Base-by-base conservation (phyloP, 2,329 filamentous ascomycete genomes). In the Monilinia aucupariae region DNA sequence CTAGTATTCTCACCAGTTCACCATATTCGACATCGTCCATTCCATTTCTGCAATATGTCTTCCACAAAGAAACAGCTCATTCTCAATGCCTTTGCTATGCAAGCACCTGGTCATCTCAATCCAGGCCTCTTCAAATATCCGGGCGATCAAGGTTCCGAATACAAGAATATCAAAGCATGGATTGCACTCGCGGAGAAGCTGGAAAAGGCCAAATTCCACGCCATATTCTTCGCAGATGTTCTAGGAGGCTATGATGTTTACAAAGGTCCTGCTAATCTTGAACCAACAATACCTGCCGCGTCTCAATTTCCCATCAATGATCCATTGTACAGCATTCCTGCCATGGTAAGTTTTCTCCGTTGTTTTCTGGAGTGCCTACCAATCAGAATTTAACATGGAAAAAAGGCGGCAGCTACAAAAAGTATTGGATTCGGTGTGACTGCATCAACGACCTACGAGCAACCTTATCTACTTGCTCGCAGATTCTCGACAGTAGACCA, bases 251-350 rank as follows among this genome's bases (percentile, higher is more conserved):
- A 89, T 70, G 86, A 90, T 75, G 85, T 89, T 5, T 90, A 88
- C 74, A 84, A 84, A 64, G 81, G 85, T 0, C 83, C 83, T 0
- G 74, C 77, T 4, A 86, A 83, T 64, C 77, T 89, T 3, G 79
- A 81, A 3, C 81, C 86, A 0, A 83, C 85, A 0, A 81, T 88
- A 55, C 72, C 79, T 0, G 83, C 84, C 0, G 87, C 85, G 1
- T 84, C 86, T 0, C 87, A 90, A 73, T 89, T 85, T 81, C 87
- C 87, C 0, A 84, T 89, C n/a, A 88, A 87, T 64, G 86, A 90
- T 71, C 86, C 86, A 0, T 70, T 89, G 1, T 80, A 82, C 1
- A 79, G 85, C 2, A 78, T 89, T 0, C 79, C 85, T 2, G 85
- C 86, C 2, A 87, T 89, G 85, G 86, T 86, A 0, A 85, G 59